These are phyloP conservation scores for Fagopyrum esculentum DNA, from an alignment of 148 eudicot genomes.

Conservation along the genomic window DNA sequence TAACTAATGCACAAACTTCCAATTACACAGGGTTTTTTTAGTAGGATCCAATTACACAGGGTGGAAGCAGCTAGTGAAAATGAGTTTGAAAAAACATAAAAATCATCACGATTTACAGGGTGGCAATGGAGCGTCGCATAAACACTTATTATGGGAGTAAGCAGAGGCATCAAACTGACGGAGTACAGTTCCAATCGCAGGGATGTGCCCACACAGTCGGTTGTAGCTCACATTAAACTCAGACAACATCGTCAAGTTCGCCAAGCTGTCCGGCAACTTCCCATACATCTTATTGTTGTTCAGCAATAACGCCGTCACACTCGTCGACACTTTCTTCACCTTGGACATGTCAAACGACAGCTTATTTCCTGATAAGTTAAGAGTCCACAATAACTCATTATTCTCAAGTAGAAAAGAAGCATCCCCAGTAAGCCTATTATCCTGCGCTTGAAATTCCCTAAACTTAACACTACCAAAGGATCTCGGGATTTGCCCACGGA, in stretches of 20 bases:
- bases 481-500: too few relatives aligned
- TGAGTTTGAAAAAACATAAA: too few relatives aligned
- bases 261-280: conserved; percentile 15
- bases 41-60: too few relatives aligned
- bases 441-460: too few relatives aligned
- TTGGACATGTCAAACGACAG: conserved; percentile 17
- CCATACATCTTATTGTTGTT: conserved; percentile 22
- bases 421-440: background rate
- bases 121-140: conserved; percentile 49
- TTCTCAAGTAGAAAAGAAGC: background rate
- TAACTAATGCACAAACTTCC: too few relatives aligned
- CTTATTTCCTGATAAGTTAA: background rate
- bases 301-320: conserved; percentile 5
- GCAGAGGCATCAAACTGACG: conserved; percentile 19
- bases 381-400: background rate
- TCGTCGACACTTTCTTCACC: conserved; percentile 14
- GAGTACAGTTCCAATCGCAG: conserved; percentile 19
- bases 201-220: conserved; percentile 42
- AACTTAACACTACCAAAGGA: too few relatives aligned
- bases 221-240: conserved; percentile 39
- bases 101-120: background rate
- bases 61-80: too few relatives aligned
- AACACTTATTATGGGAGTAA: conserved; percentile 40
- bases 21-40: too few relatives aligned
- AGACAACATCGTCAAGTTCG: background rate